phyloP scores from a whole-genome alignment of 2,329 filamentous ascomycete species.

The Coniochaeta hoffmannii region DNA sequence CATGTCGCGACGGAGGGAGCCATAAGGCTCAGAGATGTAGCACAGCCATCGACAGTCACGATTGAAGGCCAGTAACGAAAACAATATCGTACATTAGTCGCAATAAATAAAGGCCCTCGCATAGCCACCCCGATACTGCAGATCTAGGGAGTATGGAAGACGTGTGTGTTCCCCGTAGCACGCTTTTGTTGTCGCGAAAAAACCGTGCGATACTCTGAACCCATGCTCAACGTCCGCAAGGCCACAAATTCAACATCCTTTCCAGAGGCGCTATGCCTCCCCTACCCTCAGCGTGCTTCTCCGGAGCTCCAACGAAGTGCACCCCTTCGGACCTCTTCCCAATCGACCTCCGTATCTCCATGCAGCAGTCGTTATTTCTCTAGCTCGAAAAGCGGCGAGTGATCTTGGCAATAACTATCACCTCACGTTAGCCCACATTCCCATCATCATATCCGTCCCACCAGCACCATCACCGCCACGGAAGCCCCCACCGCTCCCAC shows the following conservation, averaged over 20 bases:
- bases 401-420: slow-evolving; percentile 85
- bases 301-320: not conserved
- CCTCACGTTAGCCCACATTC: slow-evolving; percentile 4
- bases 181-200: not conserved
- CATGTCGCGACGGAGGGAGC: no score
- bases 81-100: not conserved
- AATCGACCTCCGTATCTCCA: not conserved
- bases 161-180: not conserved
- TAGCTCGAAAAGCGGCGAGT: slow-evolving; percentile 77
- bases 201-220: not conserved
- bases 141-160: not conserved
- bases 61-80: not conserved
- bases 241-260: not conserved
- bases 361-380: not conserved
- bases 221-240: not conserved
- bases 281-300: not conserved
- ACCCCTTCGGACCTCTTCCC: not conserved
- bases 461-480: not conserved
- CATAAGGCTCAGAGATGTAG: not conserved
- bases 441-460: not conserved
- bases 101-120: not conserved
- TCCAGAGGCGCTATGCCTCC: not conserved
- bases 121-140: not conserved
- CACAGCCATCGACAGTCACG: not conserved
- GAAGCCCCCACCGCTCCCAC: not conserved